These are phyloP conservation scores for Chytriomyces sp. DNA, from an alignment of 192 early-diverging fungal genomes.

Conservation along the genomic window DNA sequence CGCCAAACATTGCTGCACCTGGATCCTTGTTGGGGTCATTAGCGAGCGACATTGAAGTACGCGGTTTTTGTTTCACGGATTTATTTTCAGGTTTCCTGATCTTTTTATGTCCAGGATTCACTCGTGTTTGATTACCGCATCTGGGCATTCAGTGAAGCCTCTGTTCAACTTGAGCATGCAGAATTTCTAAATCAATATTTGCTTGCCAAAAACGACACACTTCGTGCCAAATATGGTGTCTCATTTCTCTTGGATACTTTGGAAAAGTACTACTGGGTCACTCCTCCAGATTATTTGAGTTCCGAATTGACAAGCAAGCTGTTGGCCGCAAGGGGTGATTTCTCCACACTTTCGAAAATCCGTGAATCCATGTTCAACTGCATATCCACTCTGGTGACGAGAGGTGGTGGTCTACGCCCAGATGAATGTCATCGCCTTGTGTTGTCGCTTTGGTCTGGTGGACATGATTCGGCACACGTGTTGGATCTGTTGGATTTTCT, in stretches of 20 bases:
- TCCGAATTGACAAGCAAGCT: conserved; percentile 32
- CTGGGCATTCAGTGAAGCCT: conserved; percentile 37
- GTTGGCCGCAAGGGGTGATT: conserved; percentile 12
- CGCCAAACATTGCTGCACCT: conserved; percentile 16
- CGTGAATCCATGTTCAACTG: conserved; percentile 14
- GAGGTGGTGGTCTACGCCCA: conserved; percentile 18
- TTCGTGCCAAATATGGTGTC: conserved; percentile 35
- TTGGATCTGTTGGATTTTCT: conserved; percentile 18
- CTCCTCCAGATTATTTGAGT: conserved; percentile 33
- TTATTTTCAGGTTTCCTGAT: conserved; percentile 11
- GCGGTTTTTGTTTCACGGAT: neutral
- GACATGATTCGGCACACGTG: conserved; percentile 24
- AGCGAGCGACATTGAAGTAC: conserved; percentile 14
- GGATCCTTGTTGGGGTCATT: conserved; percentile 16
- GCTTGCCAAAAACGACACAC: conserved; percentile 28
- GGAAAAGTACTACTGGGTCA: conserved; percentile 45
- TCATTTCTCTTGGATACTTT: conserved; percentile 46
- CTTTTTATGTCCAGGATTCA: conserved; percentile 24
- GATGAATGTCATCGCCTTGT: conserved; percentile 29
- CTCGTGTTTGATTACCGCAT: conserved; percentile 46
- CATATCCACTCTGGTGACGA: conserved; percentile 4
- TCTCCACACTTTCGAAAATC: neutral
- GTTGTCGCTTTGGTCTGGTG: conserved; percentile 11
- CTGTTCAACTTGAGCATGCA: conserved; percentile 48
- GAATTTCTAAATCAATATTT: conserved; percentile 36